Evolutionary conservation across 768 basidiomycete species (phyloP), one percentile per base, ranked within the genome.

Genomic region (Agaricus sinodeliciosus): DNA sequence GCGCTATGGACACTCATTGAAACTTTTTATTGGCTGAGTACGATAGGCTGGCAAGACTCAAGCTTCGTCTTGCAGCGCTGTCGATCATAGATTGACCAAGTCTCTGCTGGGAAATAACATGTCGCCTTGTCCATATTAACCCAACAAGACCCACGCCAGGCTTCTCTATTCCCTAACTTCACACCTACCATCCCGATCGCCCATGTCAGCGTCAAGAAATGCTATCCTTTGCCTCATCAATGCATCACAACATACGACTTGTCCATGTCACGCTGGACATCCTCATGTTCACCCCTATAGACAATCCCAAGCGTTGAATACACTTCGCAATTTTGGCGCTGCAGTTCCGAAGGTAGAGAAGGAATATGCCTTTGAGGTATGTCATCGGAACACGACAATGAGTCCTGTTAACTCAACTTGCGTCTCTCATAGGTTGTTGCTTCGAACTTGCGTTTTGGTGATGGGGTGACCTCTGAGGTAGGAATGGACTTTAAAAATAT

Each of bases 401-500:
- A n/a, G n/a, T n/a, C n/a, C n/a, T n/a, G n/a, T 39, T n/a, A 2
- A 9, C 37, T 16, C 15, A 39, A 3, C 15, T 12, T 22, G 22
- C 3, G 22, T 39, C 13, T 2, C 12, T 39, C 12, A 15, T 55
- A 90, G 89, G 82, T 93, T 41, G 86, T 92, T 12, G 92, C 93
- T 4, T 84, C 87, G 36, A 92, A 94, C 67, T 68, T 95, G 55
- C 75, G 92, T 44, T 95, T 94, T 61, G 92, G 92, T 1, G 86
- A 92, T 57, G 92, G 92, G 27, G 93, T 92, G 35, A 94, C 92
- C 3, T 75, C 77, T 39, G 92, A 94, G 67, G 87, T 94, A 27
- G 93, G 92, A 28, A 91, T 94, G 87, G 93, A 94, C 67, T 76
- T 94, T 60, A 88, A 87, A 76, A 94, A 94, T 70, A 87, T 91